Conservation (phyloP, 306 rosid genomes). For the Boehmeria nivea region DNA sequence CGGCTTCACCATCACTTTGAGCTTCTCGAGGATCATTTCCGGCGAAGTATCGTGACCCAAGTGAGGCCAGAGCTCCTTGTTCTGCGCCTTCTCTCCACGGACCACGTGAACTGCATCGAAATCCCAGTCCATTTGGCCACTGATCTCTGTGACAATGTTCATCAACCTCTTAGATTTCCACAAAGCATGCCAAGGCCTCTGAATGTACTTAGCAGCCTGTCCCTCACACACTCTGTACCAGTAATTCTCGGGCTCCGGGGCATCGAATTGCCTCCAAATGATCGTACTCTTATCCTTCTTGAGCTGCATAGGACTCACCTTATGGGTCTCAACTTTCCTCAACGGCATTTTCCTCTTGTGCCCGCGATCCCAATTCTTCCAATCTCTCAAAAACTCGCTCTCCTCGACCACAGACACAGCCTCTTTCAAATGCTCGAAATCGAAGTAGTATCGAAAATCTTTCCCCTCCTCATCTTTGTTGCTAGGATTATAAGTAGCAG, state of each 20-base stretch:
- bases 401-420: slow-evolving; percentile 77
- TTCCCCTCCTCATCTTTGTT: slow-evolving; percentile 83
- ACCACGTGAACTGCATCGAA: slow-evolving; percentile 90
- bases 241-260: slow-evolving; percentile 89
- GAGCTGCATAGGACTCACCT: slow-evolving; percentile 78
- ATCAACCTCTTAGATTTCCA: slow-evolving; percentile 98
- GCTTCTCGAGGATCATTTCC: slow-evolving; percentile 55
- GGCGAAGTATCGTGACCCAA: slow-evolving; percentile 85
- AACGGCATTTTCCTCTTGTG: slow-evolving; percentile 66
- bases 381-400: slow-evolving; percentile 71
- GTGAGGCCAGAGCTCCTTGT: slow-evolving; percentile 89
- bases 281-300: slow-evolving; percentile 66
- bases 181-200: slow-evolving; percentile 92
- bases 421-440: slow-evolving; percentile 98
- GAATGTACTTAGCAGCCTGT: slow-evolving; percentile 70
- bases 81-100: slow-evolving; percentile 86
- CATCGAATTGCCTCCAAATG: slow-evolving; percentile 86
- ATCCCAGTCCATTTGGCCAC: slow-evolving; percentile 96
- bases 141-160: slow-evolving; percentile 85
- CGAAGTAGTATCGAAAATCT: slow-evolving; percentile 89
- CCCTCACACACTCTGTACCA: slow-evolving; percentile 99
- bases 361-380: slow-evolving; percentile 80
- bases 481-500: slow-evolving; percentile 62
- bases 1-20: slow-evolving; percentile 74
- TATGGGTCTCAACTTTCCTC: slow-evolving; percentile 64